These are phyloP conservation scores for Phialophora macrospora DNA, from an alignment of 2,329 filamentous ascomycete species.

Conservation along the genomic window DNA sequence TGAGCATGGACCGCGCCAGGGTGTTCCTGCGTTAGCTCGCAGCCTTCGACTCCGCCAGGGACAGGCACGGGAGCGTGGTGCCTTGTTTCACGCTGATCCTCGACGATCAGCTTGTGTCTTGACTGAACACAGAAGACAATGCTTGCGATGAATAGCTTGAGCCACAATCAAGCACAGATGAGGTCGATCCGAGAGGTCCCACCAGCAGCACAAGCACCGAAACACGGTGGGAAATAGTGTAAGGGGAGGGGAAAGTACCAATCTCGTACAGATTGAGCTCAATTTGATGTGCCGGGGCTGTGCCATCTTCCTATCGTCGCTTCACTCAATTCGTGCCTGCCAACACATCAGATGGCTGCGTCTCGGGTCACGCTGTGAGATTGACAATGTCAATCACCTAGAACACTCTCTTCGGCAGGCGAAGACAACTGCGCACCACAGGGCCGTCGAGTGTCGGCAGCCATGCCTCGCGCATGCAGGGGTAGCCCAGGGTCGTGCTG, in stretches of 20 bases:
- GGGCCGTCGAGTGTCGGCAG: not conserved
- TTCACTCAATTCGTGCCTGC: conserved; percentile 16
- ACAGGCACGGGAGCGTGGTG: conserved; percentile 1
- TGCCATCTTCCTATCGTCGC: conserved; percentile 18
- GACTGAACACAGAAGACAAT: not conserved
- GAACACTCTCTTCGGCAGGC: not conserved
- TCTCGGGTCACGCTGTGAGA: conserved; percentile 13
- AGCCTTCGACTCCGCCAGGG: conserved; percentile 14
- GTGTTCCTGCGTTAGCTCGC: conserved; percentile 35
- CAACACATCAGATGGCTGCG: conserved; percentile 26
- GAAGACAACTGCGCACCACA: not conserved
- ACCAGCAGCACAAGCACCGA: conserved; percentile 18
- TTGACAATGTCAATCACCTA: conserved; percentile 12
- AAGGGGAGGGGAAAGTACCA: conserved; percentile 17
- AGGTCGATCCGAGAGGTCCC: conserved; percentile 8
- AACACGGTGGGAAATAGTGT: conserved; percentile 3
- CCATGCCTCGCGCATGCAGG: not conserved
- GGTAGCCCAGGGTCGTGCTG: not conserved
- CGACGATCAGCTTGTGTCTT: not conserved
- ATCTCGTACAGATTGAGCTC: conserved; percentile 28
- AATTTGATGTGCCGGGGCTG: conserved; percentile 18
- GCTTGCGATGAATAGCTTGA: not conserved
- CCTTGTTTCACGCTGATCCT: conserved; percentile 13
- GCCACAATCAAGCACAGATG: not conserved
- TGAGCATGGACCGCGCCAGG: conserved; percentile 16